Conservation (phyloP, 352 stramenopile species). For the Pythium brassicae region DNA sequence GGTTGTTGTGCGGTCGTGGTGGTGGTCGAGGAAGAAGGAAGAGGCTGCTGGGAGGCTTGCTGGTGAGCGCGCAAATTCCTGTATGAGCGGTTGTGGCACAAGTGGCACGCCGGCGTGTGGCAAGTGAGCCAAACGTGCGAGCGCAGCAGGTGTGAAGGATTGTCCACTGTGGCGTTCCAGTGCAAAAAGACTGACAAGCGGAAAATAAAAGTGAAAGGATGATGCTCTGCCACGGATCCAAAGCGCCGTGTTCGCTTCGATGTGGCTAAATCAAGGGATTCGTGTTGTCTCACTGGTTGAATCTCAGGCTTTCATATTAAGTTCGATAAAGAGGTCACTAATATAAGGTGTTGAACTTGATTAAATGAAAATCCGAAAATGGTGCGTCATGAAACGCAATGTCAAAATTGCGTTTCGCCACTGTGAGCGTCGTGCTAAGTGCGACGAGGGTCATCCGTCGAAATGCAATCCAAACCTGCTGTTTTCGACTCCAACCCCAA, state of each 20-base stretch:
- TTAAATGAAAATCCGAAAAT: neutral
- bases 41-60: neutral
- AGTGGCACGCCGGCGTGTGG: too few species aligned
- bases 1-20: neutral
- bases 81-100: too few species aligned
- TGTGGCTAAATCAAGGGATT: too few species aligned
- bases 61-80: conserved; percentile 10
- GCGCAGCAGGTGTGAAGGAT: neutral
- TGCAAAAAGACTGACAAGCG: neutral
- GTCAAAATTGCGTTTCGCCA: conserved; percentile 2
- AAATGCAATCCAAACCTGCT: neutral
- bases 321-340: neutral
- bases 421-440: neutral
- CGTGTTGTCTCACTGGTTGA: neutral
- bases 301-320: neutral
- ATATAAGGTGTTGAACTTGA: neutral
- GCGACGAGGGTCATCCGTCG: neutral
- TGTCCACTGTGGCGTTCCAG: neutral
- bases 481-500: neutral
- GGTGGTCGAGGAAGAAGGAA: neutral
- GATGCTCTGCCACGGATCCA: neutral
- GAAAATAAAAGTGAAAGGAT: neutral
- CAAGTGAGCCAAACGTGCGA: too few species aligned
- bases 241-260: neutral
- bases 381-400: neutral